These are phyloP conservation scores for Solanum gandarillasii DNA, from an alignment of 257 asterid species.

Conservation along the genomic window DNA sequence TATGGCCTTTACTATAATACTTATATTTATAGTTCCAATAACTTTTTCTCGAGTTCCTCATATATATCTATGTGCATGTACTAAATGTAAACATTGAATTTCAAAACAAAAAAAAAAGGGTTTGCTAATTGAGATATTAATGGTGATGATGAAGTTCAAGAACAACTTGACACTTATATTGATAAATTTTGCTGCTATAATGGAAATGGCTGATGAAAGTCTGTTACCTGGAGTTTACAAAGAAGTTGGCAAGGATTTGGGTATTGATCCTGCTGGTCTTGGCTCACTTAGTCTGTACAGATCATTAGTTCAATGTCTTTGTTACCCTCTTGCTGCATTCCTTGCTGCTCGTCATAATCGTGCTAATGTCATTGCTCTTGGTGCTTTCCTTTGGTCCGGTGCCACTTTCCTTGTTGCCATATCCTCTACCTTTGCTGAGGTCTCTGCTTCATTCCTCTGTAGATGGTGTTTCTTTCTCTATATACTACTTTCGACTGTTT, in stretches of 20 bases:
- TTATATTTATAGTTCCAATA: not conserved
- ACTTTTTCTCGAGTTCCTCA: not conserved
- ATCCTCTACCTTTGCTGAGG: constrained; percentile 69
- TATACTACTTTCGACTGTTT: too few species aligned
- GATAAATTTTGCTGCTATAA: not conserved
- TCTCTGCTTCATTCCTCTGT: not conserved
- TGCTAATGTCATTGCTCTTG: constrained; percentile 1
- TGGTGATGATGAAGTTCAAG: not conserved
- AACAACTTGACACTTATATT: not conserved
- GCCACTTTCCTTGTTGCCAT: constrained; percentile 37
- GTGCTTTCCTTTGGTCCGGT: constrained; percentile 92
- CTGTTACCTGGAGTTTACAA: not conserved
- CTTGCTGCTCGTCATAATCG: not conserved
- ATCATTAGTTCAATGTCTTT: not conserved
- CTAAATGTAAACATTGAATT: not conserved
- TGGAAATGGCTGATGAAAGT: not conserved
- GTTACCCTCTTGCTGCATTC: not conserved
- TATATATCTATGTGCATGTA: not conserved
- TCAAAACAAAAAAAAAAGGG: not conserved
- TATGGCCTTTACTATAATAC: too few species aligned
- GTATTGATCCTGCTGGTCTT: not conserved
- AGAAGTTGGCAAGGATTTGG: not conserved
- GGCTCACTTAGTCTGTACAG: not conserved
- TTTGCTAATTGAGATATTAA: not conserved
- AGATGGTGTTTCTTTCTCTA: not conserved